These are phyloP conservation scores for Cryptococcus amylolentus DNA, from an alignment of 1,284 basidiomycete genomes.

Conservation along the genomic window DNA sequence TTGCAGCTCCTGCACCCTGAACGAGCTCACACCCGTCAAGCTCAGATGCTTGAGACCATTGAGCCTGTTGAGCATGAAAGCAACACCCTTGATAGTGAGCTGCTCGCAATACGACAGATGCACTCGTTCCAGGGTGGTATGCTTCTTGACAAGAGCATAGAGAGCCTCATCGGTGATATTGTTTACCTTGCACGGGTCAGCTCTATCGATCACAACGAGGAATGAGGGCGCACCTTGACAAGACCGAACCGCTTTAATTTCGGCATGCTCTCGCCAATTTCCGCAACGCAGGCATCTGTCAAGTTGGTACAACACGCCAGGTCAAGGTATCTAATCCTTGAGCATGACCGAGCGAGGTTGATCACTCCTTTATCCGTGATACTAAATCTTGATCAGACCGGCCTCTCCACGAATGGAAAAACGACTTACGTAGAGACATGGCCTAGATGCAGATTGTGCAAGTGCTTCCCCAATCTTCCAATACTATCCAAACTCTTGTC, in stretches of 20 bases:
- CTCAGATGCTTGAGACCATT: conserved; percentile 89
- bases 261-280: conserved; percentile 74
- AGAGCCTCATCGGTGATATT: conserved; percentile 93
- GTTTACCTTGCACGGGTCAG: conserved; percentile 58
- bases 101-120: conserved; percentile 98
- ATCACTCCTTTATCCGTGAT: conserved; percentile 89
- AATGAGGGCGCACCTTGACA: conserved; percentile 64
- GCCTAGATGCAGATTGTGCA: conserved; percentile 94
- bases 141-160: conserved; percentile 68
- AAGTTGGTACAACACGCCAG: conserved; percentile 87
- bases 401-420: not conserved
- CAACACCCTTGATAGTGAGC: conserved; percentile 84
- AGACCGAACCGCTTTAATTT: conserved; percentile 93
- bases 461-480: conserved; percentile 78
- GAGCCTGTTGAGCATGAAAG: conserved; percentile 82
- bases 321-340: conserved; percentile 92
- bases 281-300: conserved; percentile 91
- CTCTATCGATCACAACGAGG: not conserved
- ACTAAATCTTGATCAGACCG: conserved; percentile 48
- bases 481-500: conserved; percentile 83
- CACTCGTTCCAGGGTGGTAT: conserved; percentile 85
- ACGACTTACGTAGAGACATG: conserved; percentile 64
- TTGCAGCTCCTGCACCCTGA: conserved; percentile 80
- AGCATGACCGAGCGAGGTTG: conserved; percentile 79
- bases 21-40: conserved; percentile 91